Evolutionary conservation across 2,329 filamentous ascomycete genomes (phyloP).

Genomic region (Aurifilum marmelostoma): DNA sequence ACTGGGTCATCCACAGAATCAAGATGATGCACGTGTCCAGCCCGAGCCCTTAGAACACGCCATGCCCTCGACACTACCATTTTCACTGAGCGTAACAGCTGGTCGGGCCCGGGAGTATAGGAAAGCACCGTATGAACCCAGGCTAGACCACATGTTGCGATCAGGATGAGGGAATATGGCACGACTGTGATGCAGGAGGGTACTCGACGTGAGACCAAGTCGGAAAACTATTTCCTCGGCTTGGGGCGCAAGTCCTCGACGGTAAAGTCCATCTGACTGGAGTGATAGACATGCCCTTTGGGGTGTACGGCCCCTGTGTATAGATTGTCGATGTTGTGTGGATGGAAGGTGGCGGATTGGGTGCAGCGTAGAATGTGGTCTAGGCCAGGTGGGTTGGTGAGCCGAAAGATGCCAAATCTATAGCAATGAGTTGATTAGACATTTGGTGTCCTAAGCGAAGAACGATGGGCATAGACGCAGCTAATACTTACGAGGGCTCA

Average conservation of each 20-base stretch:
- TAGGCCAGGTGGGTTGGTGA: conserved; percentile 91
- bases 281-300: conserved; percentile 70
- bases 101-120: background rate
- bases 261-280: conserved; percentile 63
- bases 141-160: background rate
- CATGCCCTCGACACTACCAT: background rate
- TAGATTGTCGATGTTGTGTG: conserved; percentile 66
- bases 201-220: background rate
- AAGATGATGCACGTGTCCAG: background rate
- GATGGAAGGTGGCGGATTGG: conserved; percentile 83
- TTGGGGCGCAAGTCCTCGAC: conserved; percentile 54
- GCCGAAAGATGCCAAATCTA: conserved; percentile 87
- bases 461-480: background rate
- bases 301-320: conserved; percentile 76
- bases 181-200: background rate
- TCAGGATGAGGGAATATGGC: background rate
- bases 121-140: background rate
- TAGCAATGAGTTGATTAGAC: background rate
- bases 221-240: conserved; percentile 3
- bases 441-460: background rate
- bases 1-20: background rate
- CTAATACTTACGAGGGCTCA: conserved; percentile 66
- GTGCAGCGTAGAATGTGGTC: conserved; percentile 81
- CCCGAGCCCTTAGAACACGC: background rate
- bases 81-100: background rate